A percentile compares a stretch with the other conserved stretches of the same genome.
Evolutionary conservation across 2,329 filamentous ascomycete genomes (phyloP).

Genomic region (Bipolaris victoriae): DNA sequence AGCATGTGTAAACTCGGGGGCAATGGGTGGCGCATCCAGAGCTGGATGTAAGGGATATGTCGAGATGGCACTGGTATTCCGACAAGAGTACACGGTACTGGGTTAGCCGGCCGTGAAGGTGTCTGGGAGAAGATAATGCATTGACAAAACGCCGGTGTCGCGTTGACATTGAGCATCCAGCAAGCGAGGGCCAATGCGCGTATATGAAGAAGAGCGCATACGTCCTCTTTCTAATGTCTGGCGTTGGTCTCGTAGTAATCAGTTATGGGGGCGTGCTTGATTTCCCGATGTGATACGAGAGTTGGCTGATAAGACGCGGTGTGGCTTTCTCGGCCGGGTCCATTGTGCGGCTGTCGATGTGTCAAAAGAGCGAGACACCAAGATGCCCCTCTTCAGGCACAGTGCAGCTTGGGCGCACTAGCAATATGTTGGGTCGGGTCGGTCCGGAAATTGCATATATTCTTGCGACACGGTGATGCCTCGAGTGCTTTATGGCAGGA

Average conservation of each 20-base stretch:
- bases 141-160: constrained; percentile 24
- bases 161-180: constrained; percentile 17
- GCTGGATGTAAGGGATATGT: not conserved
- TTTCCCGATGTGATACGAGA: not conserved
- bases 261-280: not conserved
- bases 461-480: not conserved
- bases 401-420: not conserved
- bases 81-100: not conserved
- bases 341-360: not conserved
- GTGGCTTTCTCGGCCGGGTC: not conserved
- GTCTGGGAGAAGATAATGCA: constrained; percentile 18
- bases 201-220: constrained; percentile 5
- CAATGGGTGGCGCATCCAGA: not conserved
- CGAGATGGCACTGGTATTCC: not conserved
- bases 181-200: constrained; percentile 23
- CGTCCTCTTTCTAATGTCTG: constrained; percentile 2
- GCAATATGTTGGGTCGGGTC: not conserved
- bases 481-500: not conserved
- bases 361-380: constrained; percentile 2
- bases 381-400: not conserved
- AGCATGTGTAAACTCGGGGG: no score
- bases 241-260: not conserved
- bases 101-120: constrained; percentile 43
- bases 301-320: not conserved
- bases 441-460: constrained; percentile 1